Percentiles rank a stretch among this genome's conserved stretches.
Evolutionary conservation across 106 monocot genomes (phyloP).

Genomic region (Dendrobium chrysotoxum): DNA sequence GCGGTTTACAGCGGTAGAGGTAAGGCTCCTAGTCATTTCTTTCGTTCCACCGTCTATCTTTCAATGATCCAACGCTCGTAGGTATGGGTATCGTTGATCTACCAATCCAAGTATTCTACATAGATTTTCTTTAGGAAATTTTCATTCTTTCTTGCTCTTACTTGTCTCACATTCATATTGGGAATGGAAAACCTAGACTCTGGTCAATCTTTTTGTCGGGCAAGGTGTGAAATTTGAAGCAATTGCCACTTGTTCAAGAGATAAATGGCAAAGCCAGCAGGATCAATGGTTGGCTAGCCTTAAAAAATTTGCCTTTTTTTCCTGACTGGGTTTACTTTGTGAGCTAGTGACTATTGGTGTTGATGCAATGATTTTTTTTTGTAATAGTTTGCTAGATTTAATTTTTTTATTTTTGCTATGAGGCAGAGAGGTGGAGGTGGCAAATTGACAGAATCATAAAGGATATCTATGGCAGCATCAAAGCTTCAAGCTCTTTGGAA

Average conservation of each 20-base stretch:
- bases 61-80: not conserved
- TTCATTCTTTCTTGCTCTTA: too few relatives aligned
- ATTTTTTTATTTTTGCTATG: not conserved
- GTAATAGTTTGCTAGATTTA: not conserved
- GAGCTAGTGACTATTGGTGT: not conserved
- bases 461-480: constrained; percentile 46
- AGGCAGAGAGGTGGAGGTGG: not conserved
- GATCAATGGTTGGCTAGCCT: not conserved
- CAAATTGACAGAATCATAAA: not conserved
- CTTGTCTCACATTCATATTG: not conserved
- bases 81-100: not conserved
- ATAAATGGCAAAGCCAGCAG: not conserved
- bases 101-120: not conserved
- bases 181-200: not conserved
- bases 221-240: too few relatives aligned
- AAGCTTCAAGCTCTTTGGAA: constrained; percentile 78
- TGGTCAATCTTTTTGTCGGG: too few relatives aligned
- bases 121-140: not conserved
- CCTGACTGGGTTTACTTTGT: not conserved
- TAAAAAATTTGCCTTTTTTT: not conserved
- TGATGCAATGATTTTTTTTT: not conserved
- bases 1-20: not conserved
- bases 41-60: not conserved
- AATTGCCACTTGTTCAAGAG: not conserved
- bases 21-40: not conserved